Conservation (phyloP, 441 rosid species). For the Populus trichocarpa region DNA sequence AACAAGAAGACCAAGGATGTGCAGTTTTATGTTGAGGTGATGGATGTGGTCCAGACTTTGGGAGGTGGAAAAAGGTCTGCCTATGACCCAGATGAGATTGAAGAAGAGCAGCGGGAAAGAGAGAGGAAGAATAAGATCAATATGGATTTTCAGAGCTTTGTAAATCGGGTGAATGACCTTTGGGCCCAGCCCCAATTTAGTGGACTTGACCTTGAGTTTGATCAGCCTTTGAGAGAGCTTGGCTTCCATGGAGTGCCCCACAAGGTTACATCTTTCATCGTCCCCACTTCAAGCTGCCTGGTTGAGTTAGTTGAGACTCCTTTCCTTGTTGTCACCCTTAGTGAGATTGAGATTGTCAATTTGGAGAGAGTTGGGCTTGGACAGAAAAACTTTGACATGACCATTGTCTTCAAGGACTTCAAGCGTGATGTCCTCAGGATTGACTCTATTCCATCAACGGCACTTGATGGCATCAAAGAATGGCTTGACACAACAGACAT, state of each 20-base stretch:
- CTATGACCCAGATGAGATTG: conserved; percentile 81
- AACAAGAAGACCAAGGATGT: conserved; percentile 78
- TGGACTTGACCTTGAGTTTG: conserved; percentile 71
- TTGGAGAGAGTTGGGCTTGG: conserved; percentile 85
- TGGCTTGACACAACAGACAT: conserved; percentile 85
- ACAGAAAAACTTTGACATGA: conserved; percentile 85
- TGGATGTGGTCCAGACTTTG: conserved; percentile 73
- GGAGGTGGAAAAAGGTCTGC: conserved; percentile 82
- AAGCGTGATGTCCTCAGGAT: conserved; percentile 70
- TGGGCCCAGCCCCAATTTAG: conserved; percentile 71
- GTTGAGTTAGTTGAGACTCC: conserved; percentile 71
- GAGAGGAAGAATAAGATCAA: conserved; percentile 74
- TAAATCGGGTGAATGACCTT: conserved; percentile 62
- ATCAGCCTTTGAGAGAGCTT: conserved; percentile 78
- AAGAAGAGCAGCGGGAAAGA: conserved; percentile 77
- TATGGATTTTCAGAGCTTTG: conserved; percentile 73
- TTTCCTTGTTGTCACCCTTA: conserved; percentile 62
- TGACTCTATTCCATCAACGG: conserved; percentile 68
- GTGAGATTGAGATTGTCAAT: conserved; percentile 85
- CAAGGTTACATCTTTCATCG: conserved; percentile 68
- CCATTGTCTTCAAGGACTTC: conserved; percentile 77
- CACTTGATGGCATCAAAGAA: conserved; percentile 77
- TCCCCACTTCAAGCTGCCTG: conserved; percentile 77
- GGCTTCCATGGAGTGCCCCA: conserved; percentile 80
- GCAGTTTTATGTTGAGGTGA: conserved; percentile 74